Conservation (phyloP, 2,329 filamentous ascomycete genomes). For the Tothia fuscella region DNA sequence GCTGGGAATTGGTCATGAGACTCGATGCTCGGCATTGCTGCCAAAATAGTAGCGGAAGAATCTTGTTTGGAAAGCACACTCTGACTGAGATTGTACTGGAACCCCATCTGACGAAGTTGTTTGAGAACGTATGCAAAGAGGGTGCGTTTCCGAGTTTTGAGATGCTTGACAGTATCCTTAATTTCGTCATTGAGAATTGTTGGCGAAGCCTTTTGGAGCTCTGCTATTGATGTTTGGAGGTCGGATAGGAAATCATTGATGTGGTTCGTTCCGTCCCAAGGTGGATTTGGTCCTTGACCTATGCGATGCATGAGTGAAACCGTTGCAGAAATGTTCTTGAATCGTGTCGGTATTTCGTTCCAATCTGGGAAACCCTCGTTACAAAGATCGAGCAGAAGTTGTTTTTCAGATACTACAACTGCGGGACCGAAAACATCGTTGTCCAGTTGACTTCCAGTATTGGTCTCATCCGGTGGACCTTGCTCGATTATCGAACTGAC, state of each 20-base stretch:
- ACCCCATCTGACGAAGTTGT: conserved; percentile 74
- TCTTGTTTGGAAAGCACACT: conserved; percentile 62
- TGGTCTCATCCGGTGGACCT: conserved; percentile 9
- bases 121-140: conserved; percentile 83
- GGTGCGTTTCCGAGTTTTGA: conserved; percentile 82
- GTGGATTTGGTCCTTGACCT: conserved; percentile 36
- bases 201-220: conserved; percentile 77
- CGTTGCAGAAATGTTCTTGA: conserved; percentile 59
- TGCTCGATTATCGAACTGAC: conserved; percentile 45
- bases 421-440: background rate
- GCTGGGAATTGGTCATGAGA: conserved; percentile 4
- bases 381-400: conserved; percentile 13
- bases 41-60: conserved; percentile 57
- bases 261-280: conserved; percentile 45
- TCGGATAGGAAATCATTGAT: conserved; percentile 58
- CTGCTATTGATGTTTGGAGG: conserved; percentile 53
- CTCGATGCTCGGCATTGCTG: conserved; percentile 35
- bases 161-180: conserved; percentile 69
- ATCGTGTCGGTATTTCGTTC: conserved; percentile 44
- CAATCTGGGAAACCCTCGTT: conserved; percentile 19
- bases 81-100: conserved; percentile 69
- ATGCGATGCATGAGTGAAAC: conserved; percentile 62
- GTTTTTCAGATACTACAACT: background rate
- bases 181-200: conserved; percentile 74
- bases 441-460: background rate